Evolutionary conservation across 176 grass and related monocot genomes (phyloP).

Genomic region (Poa annua): DNA sequence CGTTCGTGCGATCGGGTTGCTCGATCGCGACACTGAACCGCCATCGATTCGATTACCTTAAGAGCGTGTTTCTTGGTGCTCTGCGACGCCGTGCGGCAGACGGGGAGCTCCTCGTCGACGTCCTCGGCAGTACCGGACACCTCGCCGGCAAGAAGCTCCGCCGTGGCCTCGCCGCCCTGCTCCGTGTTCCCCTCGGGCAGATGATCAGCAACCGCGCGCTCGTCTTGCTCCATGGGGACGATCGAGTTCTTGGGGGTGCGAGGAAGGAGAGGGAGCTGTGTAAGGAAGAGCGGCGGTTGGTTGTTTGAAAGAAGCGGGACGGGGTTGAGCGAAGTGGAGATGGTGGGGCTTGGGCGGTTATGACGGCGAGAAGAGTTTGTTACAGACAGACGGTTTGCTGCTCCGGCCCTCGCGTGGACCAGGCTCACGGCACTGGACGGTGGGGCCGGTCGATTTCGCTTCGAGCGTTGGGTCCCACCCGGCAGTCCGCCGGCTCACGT

Average conservation of each 20-base stretch:
- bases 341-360: too few relatives aligned
- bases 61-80: neutral
- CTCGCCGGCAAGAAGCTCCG: neutral
- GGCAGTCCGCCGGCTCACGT: too few relatives aligned
- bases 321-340: too few relatives aligned
- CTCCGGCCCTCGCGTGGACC: neutral
- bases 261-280: too few relatives aligned
- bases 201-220: neutral
- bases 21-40: too few relatives aligned
- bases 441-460: neutral
- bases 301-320: too few relatives aligned
- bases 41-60: neutral
- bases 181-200: neutral
- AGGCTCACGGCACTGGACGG: neutral
- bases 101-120: neutral
- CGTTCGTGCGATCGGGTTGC: too few relatives aligned
- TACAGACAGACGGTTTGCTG: neutral
- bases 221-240: conserved; percentile 16
- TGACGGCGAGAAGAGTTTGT: too few relatives aligned
- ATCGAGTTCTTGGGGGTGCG: neutral
- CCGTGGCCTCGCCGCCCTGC: neutral
- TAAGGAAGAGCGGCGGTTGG: neutral
- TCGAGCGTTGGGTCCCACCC: too few relatives aligned
- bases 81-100: neutral
- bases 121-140: too few relatives aligned